These are phyloP conservation scores for Pseudoperonospora humuli DNA, from an alignment of 352 stramenopile species.

Conservation along the genomic window DNA sequence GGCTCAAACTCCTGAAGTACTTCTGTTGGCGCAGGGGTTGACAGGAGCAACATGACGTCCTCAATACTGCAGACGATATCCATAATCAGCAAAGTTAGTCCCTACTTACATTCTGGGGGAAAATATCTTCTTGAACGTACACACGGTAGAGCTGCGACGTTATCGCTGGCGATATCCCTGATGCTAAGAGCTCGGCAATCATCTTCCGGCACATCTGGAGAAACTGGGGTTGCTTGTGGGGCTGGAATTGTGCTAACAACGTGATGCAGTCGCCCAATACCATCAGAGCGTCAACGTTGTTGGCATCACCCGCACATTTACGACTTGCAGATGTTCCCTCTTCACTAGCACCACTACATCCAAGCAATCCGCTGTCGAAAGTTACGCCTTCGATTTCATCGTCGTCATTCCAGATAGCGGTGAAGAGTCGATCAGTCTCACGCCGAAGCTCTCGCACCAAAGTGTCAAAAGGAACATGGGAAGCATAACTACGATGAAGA, in stretches of 20 bases:
- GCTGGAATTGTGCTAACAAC: constrained; percentile 21
- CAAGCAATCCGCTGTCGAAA: no score
- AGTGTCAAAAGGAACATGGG: constrained; percentile 25
- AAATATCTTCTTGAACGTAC: constrained; percentile 18
- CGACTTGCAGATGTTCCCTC: no score
- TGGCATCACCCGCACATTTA: no score
- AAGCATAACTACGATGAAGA: constrained; percentile 25
- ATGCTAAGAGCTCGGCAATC: constrained; percentile 9
- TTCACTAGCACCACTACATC: no score
- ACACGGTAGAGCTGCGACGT: constrained; percentile 22
- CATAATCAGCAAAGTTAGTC: constrained; percentile 4
- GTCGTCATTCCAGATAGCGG: no score
- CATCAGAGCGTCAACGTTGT: no score
- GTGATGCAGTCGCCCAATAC: constrained; percentile 35
- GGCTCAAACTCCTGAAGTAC: not conserved
- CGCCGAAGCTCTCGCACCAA: constrained; percentile 37
- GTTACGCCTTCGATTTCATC: no score
- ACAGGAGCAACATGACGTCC: constrained; percentile 16
- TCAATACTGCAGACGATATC: constrained; percentile 10
- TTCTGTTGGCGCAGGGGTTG: constrained; percentile 1
- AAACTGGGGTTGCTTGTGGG: constrained; percentile 18
- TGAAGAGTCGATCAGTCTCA: constrained; percentile 24
- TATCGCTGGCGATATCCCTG: constrained; percentile 7
- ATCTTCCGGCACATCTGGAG: constrained; percentile 29
- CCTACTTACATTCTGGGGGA: not conserved